Percentiles rank a stretch among this genome's conserved stretches.
These are phyloP conservation scores for Phytopythium helicoides DNA, from an alignment of 352 stramenopile genomes.

Conservation along the genomic window DNA sequence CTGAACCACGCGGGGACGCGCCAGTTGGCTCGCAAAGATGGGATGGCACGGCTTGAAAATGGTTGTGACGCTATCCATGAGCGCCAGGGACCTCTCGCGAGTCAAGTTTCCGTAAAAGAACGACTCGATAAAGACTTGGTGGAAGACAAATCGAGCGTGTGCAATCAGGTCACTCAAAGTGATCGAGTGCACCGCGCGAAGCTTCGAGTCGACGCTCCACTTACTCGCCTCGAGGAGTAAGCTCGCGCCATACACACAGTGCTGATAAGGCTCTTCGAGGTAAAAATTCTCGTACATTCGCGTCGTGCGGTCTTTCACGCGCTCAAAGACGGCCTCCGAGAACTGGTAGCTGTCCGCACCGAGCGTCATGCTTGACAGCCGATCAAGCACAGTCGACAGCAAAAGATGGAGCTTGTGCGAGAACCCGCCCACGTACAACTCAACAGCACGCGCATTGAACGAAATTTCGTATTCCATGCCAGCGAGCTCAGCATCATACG, in stretches of 20 bases:
- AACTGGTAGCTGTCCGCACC: constrained; percentile 40
- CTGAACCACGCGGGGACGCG: constrained; percentile 55
- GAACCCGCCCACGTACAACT: constrained; percentile 86
- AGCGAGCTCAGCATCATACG: constrained; percentile 73
- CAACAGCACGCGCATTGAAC: constrained; percentile 63
- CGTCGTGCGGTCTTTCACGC: constrained; percentile 82
- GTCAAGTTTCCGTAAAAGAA: constrained; percentile 78
- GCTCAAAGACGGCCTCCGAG: constrained; percentile 68
- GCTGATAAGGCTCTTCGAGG: constrained; percentile 90
- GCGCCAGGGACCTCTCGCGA: constrained; percentile 10
- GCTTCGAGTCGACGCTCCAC: constrained; percentile 87
- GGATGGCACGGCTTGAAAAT: constrained; percentile 15
- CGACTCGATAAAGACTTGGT: constrained; percentile 64
- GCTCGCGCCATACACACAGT: constrained; percentile 78
- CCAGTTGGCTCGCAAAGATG: constrained; percentile 43
- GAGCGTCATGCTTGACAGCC: constrained; percentile 42
- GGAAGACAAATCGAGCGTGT: constrained; percentile 60
- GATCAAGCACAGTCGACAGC: constrained; percentile 64
- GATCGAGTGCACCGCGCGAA: constrained; percentile 62
- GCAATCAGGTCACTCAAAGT: constrained; percentile 43
- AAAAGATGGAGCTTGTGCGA: constrained; percentile 89
- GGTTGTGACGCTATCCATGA: constrained; percentile 51
- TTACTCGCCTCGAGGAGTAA: constrained; percentile 71
- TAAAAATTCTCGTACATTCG: constrained; percentile 89
- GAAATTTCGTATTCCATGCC: constrained; percentile 76